phyloP scores from a whole-genome alignment of 257 asterid genomes.

The Anisodus acutangulus region DNA sequence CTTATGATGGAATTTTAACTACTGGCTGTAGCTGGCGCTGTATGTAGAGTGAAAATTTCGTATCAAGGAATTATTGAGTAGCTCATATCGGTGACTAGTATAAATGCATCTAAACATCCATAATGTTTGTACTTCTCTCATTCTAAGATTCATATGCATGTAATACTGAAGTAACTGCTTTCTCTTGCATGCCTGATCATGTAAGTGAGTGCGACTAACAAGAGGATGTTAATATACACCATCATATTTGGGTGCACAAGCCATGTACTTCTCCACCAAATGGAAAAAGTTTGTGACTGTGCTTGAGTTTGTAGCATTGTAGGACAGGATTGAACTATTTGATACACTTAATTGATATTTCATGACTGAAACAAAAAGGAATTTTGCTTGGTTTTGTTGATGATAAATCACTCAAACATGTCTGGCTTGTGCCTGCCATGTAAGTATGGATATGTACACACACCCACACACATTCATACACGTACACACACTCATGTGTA shows the following conservation, averaged over 20 bases:
- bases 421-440: conserved; percentile 27
- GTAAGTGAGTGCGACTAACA: not conserved
- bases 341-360: conserved; percentile 13
- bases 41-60: not conserved
- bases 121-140: not conserved
- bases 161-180: not conserved
- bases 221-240: not conserved
- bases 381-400: conserved; percentile 22
- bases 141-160: conserved; percentile 15
- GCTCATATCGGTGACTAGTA: not conserved
- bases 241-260: too few relatives aligned
- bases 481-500: not conserved
- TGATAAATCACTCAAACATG: conserved; percentile 17
- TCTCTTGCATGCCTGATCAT: conserved; percentile 23
- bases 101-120: conserved; percentile 20
- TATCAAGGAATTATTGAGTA: conserved; percentile 24
- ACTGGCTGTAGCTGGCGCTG: not conserved
- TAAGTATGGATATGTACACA: conserved; percentile 6
- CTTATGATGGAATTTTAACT: too few relatives aligned
- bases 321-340: conserved; percentile 12
- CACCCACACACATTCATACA: not conserved
- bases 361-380: not conserved
- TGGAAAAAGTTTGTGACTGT: not conserved
- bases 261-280: not conserved
- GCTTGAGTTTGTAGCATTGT: conserved; percentile 19